Percentiles rank a stretch among this genome's conserved stretches.
Evolutionary conservation across 306 rosid species (phyloP).

Genomic region (Cicer chorassanicum): DNA sequence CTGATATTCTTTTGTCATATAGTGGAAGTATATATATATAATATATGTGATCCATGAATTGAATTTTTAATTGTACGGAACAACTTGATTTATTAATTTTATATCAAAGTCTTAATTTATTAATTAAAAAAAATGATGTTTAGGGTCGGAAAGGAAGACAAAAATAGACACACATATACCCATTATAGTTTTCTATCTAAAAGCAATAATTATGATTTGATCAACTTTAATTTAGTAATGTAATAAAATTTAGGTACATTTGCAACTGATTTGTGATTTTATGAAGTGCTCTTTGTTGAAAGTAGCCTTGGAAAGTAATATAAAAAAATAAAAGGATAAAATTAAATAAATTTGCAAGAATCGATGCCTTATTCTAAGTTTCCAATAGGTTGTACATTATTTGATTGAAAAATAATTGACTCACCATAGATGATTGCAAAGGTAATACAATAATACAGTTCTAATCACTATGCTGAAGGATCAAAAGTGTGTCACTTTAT

Average conservation of each 20-base stretch:
- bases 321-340: not conserved
- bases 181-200: slow-evolving; percentile 32
- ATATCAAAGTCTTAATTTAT: not conserved
- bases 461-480: slow-evolving; percentile 43
- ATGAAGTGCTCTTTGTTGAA: slow-evolving; percentile 32
- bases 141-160: slow-evolving; percentile 32
- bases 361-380: slow-evolving; percentile 7
- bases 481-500: slow-evolving; percentile 40
- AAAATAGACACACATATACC: slow-evolving; percentile 9
- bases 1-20: slow-evolving; percentile 44
- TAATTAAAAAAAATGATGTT: slow-evolving; percentile 35
- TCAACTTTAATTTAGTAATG: slow-evolving; percentile 37
- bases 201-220: slow-evolving; percentile 35
- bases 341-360: not conserved
- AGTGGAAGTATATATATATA: slow-evolving; percentile 30
- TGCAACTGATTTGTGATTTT: slow-evolving; percentile 35
- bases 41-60: not conserved
- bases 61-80: not conserved
- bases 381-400: not conserved
- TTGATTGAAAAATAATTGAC: slow-evolving; percentile 22
- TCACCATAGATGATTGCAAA: slow-evolving; percentile 17
- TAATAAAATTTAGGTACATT: slow-evolving; percentile 7
- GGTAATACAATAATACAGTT: slow-evolving; percentile 1
- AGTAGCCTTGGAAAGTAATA: slow-evolving; percentile 15
- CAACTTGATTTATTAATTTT: slow-evolving; percentile 24